Percentiles rank a stretch among this genome's conserved stretches.
These are phyloP conservation scores for Caloboletus firmus DNA, from an alignment of 1,284 basidiomycete species.

Conservation along the genomic window DNA sequence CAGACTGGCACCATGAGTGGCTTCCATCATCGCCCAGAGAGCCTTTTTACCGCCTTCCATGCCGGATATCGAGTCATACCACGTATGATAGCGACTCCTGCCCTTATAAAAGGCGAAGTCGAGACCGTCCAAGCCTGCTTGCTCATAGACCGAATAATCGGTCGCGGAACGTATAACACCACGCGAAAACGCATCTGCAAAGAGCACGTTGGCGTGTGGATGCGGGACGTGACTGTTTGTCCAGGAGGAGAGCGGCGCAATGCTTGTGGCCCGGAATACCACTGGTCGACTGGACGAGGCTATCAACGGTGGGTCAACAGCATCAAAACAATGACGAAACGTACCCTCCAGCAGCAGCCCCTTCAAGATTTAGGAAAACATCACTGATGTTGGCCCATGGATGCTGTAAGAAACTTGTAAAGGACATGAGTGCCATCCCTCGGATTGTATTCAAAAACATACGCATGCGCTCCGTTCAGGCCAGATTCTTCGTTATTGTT, in stretches of 20 bases:
- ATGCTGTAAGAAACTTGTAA: constrained; percentile 60
- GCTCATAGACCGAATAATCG: constrained; percentile 64
- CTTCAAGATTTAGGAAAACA: constrained; percentile 77
- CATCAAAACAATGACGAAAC: constrained; percentile 20
- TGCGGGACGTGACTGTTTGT: constrained; percentile 47
- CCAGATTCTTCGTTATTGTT: constrained; percentile 83
- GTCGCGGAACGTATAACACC: constrained; percentile 64
- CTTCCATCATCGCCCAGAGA: constrained; percentile 76
- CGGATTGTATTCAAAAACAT: constrained; percentile 15
- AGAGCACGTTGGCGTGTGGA: constrained; percentile 67
- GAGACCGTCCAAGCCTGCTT: constrained; percentile 57
- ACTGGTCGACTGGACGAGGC: constrained; percentile 52
- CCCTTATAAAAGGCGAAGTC: constrained; percentile 75
- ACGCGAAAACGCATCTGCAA: constrained; percentile 61
- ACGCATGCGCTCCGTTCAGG: constrained; percentile 68
- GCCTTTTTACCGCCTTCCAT: constrained; percentile 52
- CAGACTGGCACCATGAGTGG: constrained; percentile 52
- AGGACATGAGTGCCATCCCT: not conserved
- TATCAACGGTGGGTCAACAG: constrained; percentile 4
- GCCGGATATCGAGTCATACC: constrained; percentile 59
- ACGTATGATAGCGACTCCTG: constrained; percentile 70
- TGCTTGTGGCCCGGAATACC: constrained; percentile 64
- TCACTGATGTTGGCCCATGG: constrained; percentile 67
- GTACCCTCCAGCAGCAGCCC: constrained; percentile 76
- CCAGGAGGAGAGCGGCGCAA: constrained; percentile 52